Evolutionary conservation across 176 grass and related monocot species (phyloP), one percentile per base, ranked within the genome.

Genomic region (Ensete ventricosum): DNA sequence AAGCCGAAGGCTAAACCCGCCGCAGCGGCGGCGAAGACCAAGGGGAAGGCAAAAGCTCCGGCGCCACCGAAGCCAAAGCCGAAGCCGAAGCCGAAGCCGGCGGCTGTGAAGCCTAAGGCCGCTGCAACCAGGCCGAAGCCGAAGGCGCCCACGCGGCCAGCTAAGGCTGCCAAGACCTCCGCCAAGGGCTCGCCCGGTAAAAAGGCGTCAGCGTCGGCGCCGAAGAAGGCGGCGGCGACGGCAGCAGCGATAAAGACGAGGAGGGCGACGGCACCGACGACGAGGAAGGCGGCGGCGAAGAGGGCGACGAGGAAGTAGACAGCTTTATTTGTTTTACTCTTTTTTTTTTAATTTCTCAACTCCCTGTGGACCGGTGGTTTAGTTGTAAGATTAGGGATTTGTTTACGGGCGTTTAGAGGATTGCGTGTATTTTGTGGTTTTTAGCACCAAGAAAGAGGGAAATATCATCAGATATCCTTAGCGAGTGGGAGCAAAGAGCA

Each of bases 231-330:
- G 27, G 13, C 62, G 1, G 72, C 59, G 55, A 51, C 75, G 23
- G 12, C 72, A 1, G 77, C 53, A 2, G 83, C 80, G 84, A 88
- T 78, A 67, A 54, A 62, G 1, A 57, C 66, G 22, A 70, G 14
- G 55, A 82, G 73, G 72, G 77, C 29, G 52, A 17, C 63, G 2
- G 72, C 60, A 0, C 14, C 81, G 0, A 66, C 88, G 17, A 43
- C 62, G 9, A 80, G 75, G 83, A 94, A 85, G 78, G 75, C 64
- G 2, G 78, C 65, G 9, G 50, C 78, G 5, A 80, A 74, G 80
- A 87, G 83, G 81, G 83, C 75, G 22, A 94, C 34, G 34, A 43
- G 84, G 88, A 96, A 96, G 73, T 88, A 88, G 85, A 79, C 11
- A 54, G 49, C 1, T 43, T 43, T 52, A 82, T 19, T 69, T 52